These are phyloP conservation scores for Ceratocystis variospora DNA, from an alignment of 2,329 filamentous ascomycete species.

Conservation along the genomic window DNA sequence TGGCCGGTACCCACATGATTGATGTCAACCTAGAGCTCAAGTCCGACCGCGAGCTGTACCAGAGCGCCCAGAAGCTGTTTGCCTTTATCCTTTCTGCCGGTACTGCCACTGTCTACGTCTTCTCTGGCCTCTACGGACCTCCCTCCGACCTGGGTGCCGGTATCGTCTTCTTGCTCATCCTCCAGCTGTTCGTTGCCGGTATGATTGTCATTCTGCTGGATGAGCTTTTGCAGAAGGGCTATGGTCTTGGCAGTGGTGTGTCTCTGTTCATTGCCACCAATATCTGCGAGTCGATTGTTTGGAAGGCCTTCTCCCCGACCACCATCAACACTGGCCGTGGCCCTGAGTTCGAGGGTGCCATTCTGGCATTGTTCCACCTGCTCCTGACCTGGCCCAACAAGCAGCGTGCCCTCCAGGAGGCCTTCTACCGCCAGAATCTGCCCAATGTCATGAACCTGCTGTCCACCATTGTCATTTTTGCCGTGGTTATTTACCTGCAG, in stretches of 20 bases:
- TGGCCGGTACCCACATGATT: conserved; percentile 97
- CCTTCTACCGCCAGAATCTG: conserved; percentile 98
- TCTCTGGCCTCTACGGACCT: conserved; percentile 94
- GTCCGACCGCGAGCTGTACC: conserved; percentile 98
- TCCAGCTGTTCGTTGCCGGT: conserved; percentile 93
- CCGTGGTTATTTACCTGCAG: conserved; percentile 96
- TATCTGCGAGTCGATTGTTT: conserved; percentile 99
- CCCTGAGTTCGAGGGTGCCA: conserved; percentile 96
- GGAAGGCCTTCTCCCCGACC: conserved; percentile 98
- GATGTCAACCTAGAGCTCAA: conserved; percentile 99
- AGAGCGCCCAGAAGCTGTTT: conserved; percentile 97
- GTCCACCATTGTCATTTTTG: conserved; percentile 84
- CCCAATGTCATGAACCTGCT: conserved; percentile 99
- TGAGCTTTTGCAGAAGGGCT: conserved; percentile 98
- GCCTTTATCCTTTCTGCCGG: conserved; percentile 96
- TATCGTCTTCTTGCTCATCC: conserved; percentile 94
- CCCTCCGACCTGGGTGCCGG: conserved; percentile 93
- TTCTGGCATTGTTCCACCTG: conserved; percentile 95
- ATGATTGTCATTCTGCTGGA: conserved; percentile 98
- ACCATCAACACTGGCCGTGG: conserved; percentile 99
- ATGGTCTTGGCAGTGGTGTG: conserved; percentile 95
- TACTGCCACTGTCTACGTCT: conserved; percentile 94
- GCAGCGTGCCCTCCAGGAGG: conserved; percentile 94
- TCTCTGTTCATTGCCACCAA: conserved; percentile 99
- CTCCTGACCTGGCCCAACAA: conserved; percentile 99